Percentiles rank a stretch among this genome's conserved stretches.
Conservation (phyloP, 495 filamentous ascomycete species). For the Platismatia glauca region DNA sequence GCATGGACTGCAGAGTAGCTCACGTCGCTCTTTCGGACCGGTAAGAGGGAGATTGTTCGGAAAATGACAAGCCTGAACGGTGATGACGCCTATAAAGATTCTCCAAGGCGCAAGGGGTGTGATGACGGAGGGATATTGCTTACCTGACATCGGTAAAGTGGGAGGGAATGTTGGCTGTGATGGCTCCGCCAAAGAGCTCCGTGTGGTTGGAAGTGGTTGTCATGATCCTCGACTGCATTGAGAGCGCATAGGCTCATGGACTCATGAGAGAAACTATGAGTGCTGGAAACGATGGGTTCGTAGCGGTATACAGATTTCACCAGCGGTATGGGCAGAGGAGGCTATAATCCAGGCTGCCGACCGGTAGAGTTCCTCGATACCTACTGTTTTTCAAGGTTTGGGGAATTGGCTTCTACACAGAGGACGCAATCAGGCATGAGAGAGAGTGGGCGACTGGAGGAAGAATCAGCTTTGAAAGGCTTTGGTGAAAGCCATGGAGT, state of each 20-base stretch:
- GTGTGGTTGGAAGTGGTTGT: constrained; percentile 39
- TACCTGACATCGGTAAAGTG: constrained; percentile 78
- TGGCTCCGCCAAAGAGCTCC: constrained; percentile 73
- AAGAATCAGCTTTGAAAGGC: too few species aligned
- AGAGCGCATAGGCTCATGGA: not conserved
- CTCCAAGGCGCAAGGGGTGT: not conserved
- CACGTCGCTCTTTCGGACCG: not conserved
- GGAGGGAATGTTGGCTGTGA: constrained; percentile 60
- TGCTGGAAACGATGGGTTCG: too few species aligned
- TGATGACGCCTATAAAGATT: not conserved
- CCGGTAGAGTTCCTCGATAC: too few species aligned
- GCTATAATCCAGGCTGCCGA: too few species aligned
- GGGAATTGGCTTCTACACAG: too few species aligned
- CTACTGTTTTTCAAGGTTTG: too few species aligned
- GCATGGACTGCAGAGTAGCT: not conserved
- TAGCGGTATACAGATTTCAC: too few species aligned
- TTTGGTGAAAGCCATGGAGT: too few species aligned
- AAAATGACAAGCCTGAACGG: not conserved
- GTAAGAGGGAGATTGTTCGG: not conserved
- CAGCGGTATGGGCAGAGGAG: too few species aligned
- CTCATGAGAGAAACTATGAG: not conserved
- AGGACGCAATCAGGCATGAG: too few species aligned
- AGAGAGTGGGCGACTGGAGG: too few species aligned
- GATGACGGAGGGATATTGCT: constrained; percentile 13
- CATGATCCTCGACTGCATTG: not conserved